Base-by-base conservation (phyloP, 768 basidiomycete genomes). In the Lactarius quietus region DNA sequence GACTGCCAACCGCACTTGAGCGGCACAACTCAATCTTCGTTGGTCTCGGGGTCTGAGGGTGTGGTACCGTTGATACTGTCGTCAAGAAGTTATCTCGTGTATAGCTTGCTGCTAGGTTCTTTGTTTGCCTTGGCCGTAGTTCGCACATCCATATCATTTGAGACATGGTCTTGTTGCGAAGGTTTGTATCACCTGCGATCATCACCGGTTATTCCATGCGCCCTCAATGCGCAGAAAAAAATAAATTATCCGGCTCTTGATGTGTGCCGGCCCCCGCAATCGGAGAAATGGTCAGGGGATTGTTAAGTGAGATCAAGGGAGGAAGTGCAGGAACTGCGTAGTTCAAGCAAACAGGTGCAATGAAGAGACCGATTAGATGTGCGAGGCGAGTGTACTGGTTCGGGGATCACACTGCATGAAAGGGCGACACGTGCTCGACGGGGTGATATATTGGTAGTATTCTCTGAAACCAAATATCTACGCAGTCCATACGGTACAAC, bases 1-100 rank as follows among this genome's bases (percentile, higher is more conserved):
- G 69, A 18, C 48, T 70, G 3, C 69, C 69, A 17, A 70, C 67
- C 2, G 69, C 64, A 14, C 45, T 70, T 57, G 69, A 70, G 29
- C 63, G 69, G 8, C 69, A 70, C 39, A 68, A 68, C 48, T 60
- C 69, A 14, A 68, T 70, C 28, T 55, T 68, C 28, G 45, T 70
- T 20, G 69, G 64, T 41, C 64, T 70, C 18, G 64, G 56, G 36
- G 66, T 68, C 12, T 69, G 53, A 68, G 6, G 56, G 28, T 35
- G 54, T 23, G 33, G 36, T 48, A 18, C 48, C 12, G n/a, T n/a
- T n/a, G n/a, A n/a, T n/a, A n/a, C n/a, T n/a, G n/a, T n/a, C n/a
- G n/a, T n/a, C n/a, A n/a, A n/a, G n/a, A n/a, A n/a, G n/a, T n/a
- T n/a, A n/a, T n/a, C n/a, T n/a, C 28, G 20, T 28, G 10, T 28